phyloP scores from a whole-genome alignment of 1,139 yeast species.

The Candida sojae region DNA sequence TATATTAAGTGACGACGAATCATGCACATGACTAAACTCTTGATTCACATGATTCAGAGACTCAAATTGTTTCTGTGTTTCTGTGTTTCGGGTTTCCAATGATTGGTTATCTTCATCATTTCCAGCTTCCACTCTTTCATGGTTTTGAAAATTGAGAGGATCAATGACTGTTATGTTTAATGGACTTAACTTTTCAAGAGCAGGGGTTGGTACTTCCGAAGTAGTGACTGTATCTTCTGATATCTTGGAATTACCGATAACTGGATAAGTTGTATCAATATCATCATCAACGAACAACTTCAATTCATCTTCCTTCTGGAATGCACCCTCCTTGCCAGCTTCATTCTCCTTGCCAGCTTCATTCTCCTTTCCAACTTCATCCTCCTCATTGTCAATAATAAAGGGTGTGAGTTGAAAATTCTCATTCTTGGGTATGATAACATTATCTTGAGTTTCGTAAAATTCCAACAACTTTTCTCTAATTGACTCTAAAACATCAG shows the following conservation, averaged over 20 bases:
- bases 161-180: background rate
- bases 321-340: too few species aligned
- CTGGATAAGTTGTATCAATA: conserved; percentile 9
- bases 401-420: background rate
- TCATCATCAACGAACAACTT: conserved; percentile 8
- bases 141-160: background rate
- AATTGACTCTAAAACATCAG: conserved; percentile 52
- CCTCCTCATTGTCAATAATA: background rate
- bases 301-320: background rate
- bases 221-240: background rate
- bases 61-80: background rate
- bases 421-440: conserved; percentile 34
- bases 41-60: background rate
- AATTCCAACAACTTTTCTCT: conserved; percentile 39
- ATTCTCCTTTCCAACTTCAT: background rate
- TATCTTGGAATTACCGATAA: background rate
- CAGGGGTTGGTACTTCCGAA: background rate
- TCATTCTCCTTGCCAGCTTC: background rate
- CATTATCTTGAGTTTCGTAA: conserved; percentile 48
- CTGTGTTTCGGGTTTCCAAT: background rate
- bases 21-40: background rate
- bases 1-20: background rate
- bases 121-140: background rate
- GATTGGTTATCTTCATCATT: background rate
- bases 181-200: background rate